These are phyloP conservation scores for Dictyostelium brefeldianum DNA, from an alignment of 78 protist genomes.

Conservation along the genomic window DNA sequence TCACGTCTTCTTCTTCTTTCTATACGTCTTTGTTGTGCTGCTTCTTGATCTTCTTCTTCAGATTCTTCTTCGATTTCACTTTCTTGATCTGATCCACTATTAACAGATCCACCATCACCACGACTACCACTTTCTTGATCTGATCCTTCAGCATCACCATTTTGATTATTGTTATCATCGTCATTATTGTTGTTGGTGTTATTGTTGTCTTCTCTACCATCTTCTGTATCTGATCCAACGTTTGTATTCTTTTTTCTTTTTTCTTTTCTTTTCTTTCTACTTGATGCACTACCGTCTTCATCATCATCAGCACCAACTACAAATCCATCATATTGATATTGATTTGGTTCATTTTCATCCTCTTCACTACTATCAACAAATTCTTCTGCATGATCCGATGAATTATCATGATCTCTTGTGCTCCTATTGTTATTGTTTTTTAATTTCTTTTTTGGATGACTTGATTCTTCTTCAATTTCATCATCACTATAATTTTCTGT, in stretches of 20 bases:
- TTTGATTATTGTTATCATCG: neutral
- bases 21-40: slow-evolving; percentile 5
- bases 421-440: neutral
- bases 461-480: slow-evolving; percentile 7
- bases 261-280: neutral
- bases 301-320: slow-evolving; percentile 24
- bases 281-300: neutral
- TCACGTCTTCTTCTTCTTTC: slow-evolving; percentile 37
- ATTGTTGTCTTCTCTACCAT: too few species aligned
- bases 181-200: neutral
- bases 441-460: slow-evolving; percentile 1
- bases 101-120: slow-evolving; percentile 6
- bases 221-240: neutral
- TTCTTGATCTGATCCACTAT: neutral
- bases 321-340: slow-evolving; percentile 59
- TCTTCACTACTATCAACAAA: slow-evolving; percentile 63
- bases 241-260: neutral
- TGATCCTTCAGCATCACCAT: neutral
- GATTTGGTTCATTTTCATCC: slow-evolving; percentile 59
- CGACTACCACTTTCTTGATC: neutral
- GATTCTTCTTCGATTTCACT: neutral
- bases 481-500: slow-evolving; percentile 67
- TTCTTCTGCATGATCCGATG: neutral
- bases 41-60: slow-evolving; percentile 30
- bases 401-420: neutral